These are phyloP conservation scores for Penicillium sp. DNA, from an alignment of 2,329 filamentous ascomycete genomes.

Conservation along the genomic window DNA sequence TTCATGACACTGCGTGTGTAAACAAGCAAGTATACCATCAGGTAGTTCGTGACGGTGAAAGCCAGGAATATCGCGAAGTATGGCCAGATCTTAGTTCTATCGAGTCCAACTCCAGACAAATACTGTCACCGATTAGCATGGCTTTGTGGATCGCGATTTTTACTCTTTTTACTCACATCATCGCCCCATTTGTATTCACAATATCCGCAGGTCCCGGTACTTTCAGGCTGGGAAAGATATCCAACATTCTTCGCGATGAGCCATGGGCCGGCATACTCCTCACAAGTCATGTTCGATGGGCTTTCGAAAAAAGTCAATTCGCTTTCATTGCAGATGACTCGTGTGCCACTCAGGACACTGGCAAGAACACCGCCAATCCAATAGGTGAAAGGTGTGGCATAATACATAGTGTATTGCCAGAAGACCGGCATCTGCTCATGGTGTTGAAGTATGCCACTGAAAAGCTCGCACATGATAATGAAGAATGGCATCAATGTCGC, in stretches of 20 bases:
- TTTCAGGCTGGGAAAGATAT: conserved; percentile 60
- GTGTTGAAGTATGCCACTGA: conserved; percentile 81
- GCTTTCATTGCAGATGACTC: conserved; percentile 55
- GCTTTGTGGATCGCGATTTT: background rate
- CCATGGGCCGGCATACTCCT: conserved; percentile 66
- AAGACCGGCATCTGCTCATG: conserved; percentile 69
- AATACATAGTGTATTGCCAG: conserved; percentile 74
- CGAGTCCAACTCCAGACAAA: conserved; percentile 26
- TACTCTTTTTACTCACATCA: conserved; percentile 24
- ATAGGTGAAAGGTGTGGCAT: conserved; percentile 79
- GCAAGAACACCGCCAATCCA: conserved; percentile 74
- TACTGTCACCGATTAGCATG: conserved; percentile 23
- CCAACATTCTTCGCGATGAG: conserved; percentile 61
- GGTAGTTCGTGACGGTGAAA: conserved; percentile 32
- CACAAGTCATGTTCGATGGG: conserved; percentile 61
- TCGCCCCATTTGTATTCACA: conserved; percentile 59
- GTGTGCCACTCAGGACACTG: conserved; percentile 62
- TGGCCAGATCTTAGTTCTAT: conserved; percentile 32
- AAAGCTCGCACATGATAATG: conserved; percentile 75
- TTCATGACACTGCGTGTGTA: conserved; percentile 32
- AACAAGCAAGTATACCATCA: conserved; percentile 33
- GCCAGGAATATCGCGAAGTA: conserved; percentile 33
- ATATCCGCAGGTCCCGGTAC: conserved; percentile 64
- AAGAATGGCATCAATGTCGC: conserved; percentile 75
- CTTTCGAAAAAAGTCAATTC: conserved; percentile 66